A percentile compares a stretch with the other conserved stretches of the same genome.
These are phyloP conservation scores for Lactarius akahatsu DNA, from an alignment of 768 basidiomycete genomes.

Conservation along the genomic window DNA sequence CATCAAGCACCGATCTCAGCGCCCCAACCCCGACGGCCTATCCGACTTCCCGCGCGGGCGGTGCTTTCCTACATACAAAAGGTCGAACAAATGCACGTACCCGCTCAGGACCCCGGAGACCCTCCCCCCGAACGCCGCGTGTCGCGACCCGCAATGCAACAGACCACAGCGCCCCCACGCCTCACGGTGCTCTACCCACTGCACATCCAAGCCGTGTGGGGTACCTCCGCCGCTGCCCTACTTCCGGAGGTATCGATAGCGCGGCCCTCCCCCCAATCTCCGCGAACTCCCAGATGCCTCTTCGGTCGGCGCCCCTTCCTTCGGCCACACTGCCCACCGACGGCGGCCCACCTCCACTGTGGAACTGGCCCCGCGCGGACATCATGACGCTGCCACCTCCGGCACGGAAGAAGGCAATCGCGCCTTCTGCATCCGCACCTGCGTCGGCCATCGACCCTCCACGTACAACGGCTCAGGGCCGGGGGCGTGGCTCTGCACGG, in stretches of 20 bases:
- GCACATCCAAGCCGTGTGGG: slow-evolving; percentile 18
- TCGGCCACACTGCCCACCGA: not conserved
- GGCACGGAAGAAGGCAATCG: not conserved
- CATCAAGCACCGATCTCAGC: slow-evolving; percentile 12
- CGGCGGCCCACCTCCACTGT: slow-evolving; percentile 22
- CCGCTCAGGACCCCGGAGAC: not conserved
- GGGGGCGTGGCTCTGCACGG: not conserved
- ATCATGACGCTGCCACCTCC: slow-evolving; percentile 25
- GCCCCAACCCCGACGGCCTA: slow-evolving; percentile 26
- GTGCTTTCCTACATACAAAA: slow-evolving; percentile 8
- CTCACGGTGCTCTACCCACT: slow-evolving; percentile 18
- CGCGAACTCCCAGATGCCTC: not conserved
- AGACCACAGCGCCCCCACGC: not conserved
- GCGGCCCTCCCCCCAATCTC: not conserved
- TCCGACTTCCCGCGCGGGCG: slow-evolving; percentile 12
- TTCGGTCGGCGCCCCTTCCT: not conserved
- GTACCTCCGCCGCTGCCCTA: not conserved
- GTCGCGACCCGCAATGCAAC: slow-evolving; percentile 1
- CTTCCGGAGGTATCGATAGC: not conserved
- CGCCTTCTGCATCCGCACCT: slow-evolving; percentile 1
- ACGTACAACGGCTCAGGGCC: not conserved
- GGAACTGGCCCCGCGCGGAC: slow-evolving; percentile 28
- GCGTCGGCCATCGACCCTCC: not conserved
- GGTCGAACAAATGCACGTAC: slow-evolving; percentile 10
- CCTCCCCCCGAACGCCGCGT: not conserved